Conservation (phyloP, 306 rosid species). For the Prunus mume region DNA sequence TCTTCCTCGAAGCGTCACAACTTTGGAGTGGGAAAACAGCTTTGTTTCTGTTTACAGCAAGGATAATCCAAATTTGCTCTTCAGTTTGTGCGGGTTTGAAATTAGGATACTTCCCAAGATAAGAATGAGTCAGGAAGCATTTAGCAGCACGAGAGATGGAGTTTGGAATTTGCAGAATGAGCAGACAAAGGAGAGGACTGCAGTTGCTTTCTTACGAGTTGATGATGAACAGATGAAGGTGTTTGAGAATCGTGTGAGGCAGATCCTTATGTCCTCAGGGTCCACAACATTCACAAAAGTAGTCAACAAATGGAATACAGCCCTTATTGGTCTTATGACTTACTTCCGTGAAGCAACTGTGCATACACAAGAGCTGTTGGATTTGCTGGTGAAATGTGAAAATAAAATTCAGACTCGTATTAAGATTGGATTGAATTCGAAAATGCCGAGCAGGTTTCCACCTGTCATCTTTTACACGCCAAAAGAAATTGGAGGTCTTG, state of each 20-base stretch:
- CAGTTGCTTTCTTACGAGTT: conserved; percentile 94
- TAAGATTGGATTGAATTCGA: conserved; percentile 97
- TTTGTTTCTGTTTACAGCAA: conserved; percentile 99
- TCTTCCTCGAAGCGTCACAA: conserved; percentile 97
- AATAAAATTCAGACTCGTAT: conserved; percentile 97
- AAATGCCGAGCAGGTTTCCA: conserved; percentile 99
- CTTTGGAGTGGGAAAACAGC: conserved; percentile 98
- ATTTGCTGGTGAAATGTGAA: conserved; percentile 97
- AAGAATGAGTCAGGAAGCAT: conserved; percentile 97
- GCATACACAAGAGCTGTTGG: conserved; percentile 92
- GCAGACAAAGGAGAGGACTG: conserved; percentile 91
- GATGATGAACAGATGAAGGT: conserved; percentile 99
- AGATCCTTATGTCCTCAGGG: conserved; percentile 99
- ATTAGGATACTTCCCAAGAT: conserved; percentile 97
- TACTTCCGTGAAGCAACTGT: conserved; percentile 99
- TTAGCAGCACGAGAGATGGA: conserved; percentile 90
- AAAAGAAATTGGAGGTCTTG: conserved; percentile 99
- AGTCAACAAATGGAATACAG: conserved; percentile 98
- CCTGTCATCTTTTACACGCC: conserved; percentile 99
- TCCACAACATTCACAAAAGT: conserved; percentile 96
- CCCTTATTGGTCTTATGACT: conserved; percentile 96
- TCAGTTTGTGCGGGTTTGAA: conserved; percentile 99
- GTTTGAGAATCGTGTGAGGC: conserved; percentile 97
- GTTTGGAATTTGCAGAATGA: conserved; percentile 99
- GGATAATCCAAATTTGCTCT: conserved; percentile 97